Base-by-base conservation (phyloP, 1,284 basidiomycete genomes). In the Tilletia setariae region DNA sequence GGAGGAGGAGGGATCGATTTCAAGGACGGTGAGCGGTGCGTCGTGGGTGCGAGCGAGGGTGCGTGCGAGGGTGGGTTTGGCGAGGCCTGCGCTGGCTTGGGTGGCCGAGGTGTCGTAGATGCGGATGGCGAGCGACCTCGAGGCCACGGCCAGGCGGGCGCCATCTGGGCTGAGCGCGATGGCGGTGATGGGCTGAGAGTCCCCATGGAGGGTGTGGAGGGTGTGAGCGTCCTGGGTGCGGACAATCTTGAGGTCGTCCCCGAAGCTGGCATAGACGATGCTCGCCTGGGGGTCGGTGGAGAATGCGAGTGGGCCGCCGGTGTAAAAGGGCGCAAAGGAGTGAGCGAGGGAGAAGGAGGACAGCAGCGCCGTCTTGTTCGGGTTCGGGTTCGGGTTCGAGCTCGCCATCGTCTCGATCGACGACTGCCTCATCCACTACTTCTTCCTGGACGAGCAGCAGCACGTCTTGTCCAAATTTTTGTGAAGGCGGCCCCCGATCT, bases 21-120 rank as follows among this genome's bases (percentile, higher is more conserved):
- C 87, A 72, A 80, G 76, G 67, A 96, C 89, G 76, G 97, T 93
- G 62, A 98, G 91, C 21, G 95, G 95, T 4, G 94, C 91, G 66
- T 93, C 90, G 79, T 98, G 94, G 0, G 93, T 91, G 73, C 89
- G 90, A 3, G 92, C 84, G 42, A 95, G 86, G 42, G 90, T 88
- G 66, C 93, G 89, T 19, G 87, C 85, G 25, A 91, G 63, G 23
- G 63, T 69, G 28, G 62, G 47, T 44, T 65, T 68, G 2, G 68
- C 19, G 73, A 71, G 35, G 49, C 53, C 21, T 59, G 66, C 56
- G 32, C 28, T 16, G 62, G 28, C 16, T 56, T 61, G 7, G 47
- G 64, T 47, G 25, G 51, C 42, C 30, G 35, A 47, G 35, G 28
- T 15, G 16, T 84, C 79, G 74, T 86, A 87, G 74, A 85, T 84